Conservation (phyloP, 108 stramenopile genomes). For the Nitzschia sp. region DNA sequence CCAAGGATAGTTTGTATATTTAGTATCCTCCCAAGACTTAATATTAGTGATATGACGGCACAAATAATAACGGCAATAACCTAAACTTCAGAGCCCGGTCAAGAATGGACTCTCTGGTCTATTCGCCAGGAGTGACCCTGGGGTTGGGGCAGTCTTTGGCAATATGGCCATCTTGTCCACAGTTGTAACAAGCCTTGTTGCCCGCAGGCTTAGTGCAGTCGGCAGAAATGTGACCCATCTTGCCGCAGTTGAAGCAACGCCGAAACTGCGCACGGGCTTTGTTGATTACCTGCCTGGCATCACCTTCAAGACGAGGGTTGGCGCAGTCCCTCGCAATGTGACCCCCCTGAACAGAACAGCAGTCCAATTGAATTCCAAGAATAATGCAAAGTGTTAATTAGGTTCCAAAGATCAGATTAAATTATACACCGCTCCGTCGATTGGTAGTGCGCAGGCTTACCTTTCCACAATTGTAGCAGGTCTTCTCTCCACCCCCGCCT, state of each 20-base stretch:
- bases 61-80: no score
- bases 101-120: no score
- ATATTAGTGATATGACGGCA: no score
- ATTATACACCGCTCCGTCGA: no score
- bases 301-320: slow-evolving; percentile 60
- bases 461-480: slow-evolving; percentile 82
- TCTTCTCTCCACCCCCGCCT: slow-evolving; percentile 38
- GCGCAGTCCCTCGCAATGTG: slow-evolving; percentile 64
- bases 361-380: no score
- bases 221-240: slow-evolving; percentile 65
- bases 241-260: slow-evolving; percentile 84
- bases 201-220: slow-evolving; percentile 68
- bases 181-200: slow-evolving; percentile 83
- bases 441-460: no score
- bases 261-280: slow-evolving; percentile 54
- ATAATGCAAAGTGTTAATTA: no score
- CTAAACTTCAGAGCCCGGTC: no score
- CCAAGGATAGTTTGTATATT: no score
- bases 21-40: no score
- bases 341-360: slow-evolving; percentile 25
- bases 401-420: no score
- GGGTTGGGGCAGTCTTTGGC: slow-evolving; percentile 50
- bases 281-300: slow-evolving; percentile 47
- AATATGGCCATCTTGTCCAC: slow-evolving; percentile 73
- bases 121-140: slow-evolving; percentile 13